These are phyloP conservation scores for Metschnikowia sp. DNA, from an alignment of 805 yeast species.

Conservation along the genomic window DNA sequence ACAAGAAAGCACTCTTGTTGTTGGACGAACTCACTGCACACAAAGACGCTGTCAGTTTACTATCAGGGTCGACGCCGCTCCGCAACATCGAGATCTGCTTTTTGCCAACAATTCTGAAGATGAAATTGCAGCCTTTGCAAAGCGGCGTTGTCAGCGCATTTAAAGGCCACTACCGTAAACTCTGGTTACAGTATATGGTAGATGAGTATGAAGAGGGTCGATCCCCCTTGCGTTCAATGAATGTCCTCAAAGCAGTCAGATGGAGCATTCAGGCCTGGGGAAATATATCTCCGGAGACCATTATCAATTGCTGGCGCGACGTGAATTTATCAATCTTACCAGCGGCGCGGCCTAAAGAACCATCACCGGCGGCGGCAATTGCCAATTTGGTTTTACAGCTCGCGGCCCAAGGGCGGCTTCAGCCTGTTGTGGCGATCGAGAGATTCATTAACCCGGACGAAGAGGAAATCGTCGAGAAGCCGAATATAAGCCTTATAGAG, in stretches of 20 bases:
- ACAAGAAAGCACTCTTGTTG: not conserved
- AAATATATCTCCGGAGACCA: not conserved
- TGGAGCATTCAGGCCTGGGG: conserved; percentile 1
- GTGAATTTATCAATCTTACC: too few species aligned
- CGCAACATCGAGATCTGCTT: not conserved
- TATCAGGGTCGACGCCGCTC: not conserved
- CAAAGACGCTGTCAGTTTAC: not conserved
- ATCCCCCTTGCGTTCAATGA: not conserved
- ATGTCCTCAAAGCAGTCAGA: not conserved
- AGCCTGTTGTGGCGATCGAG: too few species aligned
- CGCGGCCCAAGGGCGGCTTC: too few species aligned
- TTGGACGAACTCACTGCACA: not conserved
- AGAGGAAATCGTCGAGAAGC: too few species aligned
- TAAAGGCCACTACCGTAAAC: not conserved
- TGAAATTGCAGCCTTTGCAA: not conserved
- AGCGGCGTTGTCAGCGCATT: not conserved
- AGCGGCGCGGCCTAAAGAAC: too few species aligned
- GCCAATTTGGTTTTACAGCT: too few species aligned
- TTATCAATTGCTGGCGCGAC: not conserved
- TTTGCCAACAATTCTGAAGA: not conserved
- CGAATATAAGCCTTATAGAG: too few species aligned
- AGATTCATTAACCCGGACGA: too few species aligned
- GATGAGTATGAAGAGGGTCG: not conserved
- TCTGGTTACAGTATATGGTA: not conserved
- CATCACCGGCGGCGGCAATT: too few species aligned